A percentile compares a stretch with the other conserved stretches of the same genome.
Evolutionary conservation across 108 stramenopile genomes (phyloP).

Genomic region (Mediolabrus comicus): DNA sequence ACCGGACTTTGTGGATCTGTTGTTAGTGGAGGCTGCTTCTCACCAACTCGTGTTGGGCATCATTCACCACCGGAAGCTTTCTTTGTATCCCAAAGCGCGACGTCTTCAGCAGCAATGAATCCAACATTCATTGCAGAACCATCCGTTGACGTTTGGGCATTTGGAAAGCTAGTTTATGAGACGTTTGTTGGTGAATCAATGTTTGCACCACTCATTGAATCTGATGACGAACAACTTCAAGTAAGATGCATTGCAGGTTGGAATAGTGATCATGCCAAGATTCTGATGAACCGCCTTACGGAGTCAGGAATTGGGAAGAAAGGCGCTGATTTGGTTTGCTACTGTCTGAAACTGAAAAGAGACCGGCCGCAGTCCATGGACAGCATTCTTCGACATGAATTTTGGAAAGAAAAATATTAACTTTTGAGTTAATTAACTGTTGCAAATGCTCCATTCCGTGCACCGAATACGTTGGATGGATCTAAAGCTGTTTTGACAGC

Average conservation of each 20-base stretch:
- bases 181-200: constrained; percentile 71
- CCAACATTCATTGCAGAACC: constrained; percentile 37
- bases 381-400: constrained; percentile 47
- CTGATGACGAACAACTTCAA: constrained; percentile 16
- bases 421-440: constrained; percentile 5
- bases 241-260: constrained; percentile 29
- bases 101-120: constrained; percentile 18
- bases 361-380: constrained; percentile 48
- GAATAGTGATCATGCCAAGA: constrained; percentile 40
- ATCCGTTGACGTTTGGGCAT: constrained; percentile 76
- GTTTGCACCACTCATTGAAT: constrained; percentile 40
- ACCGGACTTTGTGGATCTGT: constrained; percentile 54
- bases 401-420: constrained; percentile 36
- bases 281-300: constrained; percentile 36
- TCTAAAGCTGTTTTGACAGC: constrained; percentile 69
- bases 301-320: constrained; percentile 48
- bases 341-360: constrained; percentile 48
- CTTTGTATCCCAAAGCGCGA: background rate
- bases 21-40: constrained; percentile 41
- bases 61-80: constrained; percentile 75
- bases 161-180: constrained; percentile 81
- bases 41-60: constrained; percentile 41
- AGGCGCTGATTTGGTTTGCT: constrained; percentile 60
- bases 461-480: constrained; percentile 77
- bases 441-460: constrained; percentile 69